Evolutionary conservation across 768 basidiomycete genomes (phyloP).

Genomic region (Russula olivacea): DNA sequence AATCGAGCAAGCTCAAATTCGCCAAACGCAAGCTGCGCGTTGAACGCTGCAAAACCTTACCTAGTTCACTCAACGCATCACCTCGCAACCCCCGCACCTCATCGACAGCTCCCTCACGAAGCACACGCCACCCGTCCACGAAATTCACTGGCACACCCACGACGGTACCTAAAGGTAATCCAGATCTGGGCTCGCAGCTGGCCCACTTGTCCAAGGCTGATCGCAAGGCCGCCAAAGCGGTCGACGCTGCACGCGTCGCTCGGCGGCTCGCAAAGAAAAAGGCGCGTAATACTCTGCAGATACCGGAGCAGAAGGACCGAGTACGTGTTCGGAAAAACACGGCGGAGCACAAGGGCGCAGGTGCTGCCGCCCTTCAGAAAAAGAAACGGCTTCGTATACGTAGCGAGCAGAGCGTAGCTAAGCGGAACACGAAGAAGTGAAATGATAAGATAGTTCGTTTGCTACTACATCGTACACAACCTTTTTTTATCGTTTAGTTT

Average conservation of each 20-base stretch:
- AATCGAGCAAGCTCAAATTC: slow-evolving; percentile 74
- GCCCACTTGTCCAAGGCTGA: slow-evolving; percentile 76
- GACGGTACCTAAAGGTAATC: slow-evolving; percentile 70
- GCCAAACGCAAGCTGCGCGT: slow-evolving; percentile 90
- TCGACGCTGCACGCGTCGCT: slow-evolving; percentile 74
- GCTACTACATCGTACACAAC: background rate
- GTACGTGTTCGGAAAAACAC: slow-evolving; percentile 44
- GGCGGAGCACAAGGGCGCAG: slow-evolving; percentile 29
- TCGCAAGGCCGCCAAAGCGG: slow-evolving; percentile 74
- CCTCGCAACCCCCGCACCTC: slow-evolving; percentile 27
- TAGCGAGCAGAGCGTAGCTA: slow-evolving; percentile 49
- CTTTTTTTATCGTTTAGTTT: background rate
- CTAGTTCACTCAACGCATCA: slow-evolving; percentile 32
- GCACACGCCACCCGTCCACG: slow-evolving; percentile 10
- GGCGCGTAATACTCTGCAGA: slow-evolving; percentile 49
- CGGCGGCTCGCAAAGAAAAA: slow-evolving; percentile 89
- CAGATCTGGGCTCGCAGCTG: slow-evolving; percentile 71
- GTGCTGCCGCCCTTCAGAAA: slow-evolving; percentile 32
- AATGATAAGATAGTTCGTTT: slow-evolving; percentile 31
- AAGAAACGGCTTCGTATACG: slow-evolving; percentile 49
- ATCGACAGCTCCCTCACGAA: slow-evolving; percentile 14
- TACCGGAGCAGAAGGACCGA: slow-evolving; percentile 38
- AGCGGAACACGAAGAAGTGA: slow-evolving; percentile 60
- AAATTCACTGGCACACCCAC: slow-evolving; percentile 10
- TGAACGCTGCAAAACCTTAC: slow-evolving; percentile 79